A percentile compares a stretch with the other conserved stretches of the same genome.
Evolutionary conservation across 1,139 yeast species (phyloP).

Genomic region (Eremothecium cymbalariae): DNA sequence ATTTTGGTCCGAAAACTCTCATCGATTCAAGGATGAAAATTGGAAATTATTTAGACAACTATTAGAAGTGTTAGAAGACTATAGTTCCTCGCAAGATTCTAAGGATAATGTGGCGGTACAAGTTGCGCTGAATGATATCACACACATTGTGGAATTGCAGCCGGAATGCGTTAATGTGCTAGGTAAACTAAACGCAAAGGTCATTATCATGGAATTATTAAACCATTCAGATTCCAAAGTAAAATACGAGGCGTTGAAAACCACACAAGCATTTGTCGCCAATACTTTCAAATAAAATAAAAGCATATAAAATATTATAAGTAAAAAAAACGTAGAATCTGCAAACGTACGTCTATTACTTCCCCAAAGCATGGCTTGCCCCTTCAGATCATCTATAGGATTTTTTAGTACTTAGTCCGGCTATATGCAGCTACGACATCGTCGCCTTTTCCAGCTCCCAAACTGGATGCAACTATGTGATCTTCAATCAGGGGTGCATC

Average conservation of each 20-base stretch:
- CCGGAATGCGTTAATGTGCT: constrained; percentile 50
- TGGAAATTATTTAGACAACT: constrained; percentile 63
- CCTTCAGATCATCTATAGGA: too few species aligned
- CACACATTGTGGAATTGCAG: constrained; percentile 57
- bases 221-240: constrained; percentile 78
- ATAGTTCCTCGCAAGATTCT: constrained; percentile 18
- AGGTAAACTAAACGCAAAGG: constrained; percentile 50
- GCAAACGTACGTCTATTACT: too few species aligned
- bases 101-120: constrained; percentile 30
- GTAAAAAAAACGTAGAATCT: too few species aligned
- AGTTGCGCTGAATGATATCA: constrained; percentile 53
- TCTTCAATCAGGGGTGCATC: too few species aligned
- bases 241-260: constrained; percentile 88
- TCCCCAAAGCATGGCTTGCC: too few species aligned
- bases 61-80: constrained; percentile 36
- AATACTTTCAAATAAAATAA: constrained; percentile 44
- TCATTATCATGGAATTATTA: constrained; percentile 77
- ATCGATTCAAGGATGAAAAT: constrained; percentile 65
- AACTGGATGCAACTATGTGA: too few species aligned
- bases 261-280: constrained; percentile 87
- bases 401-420: too few species aligned
- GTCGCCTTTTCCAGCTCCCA: too few species aligned
- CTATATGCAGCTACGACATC: too few species aligned
- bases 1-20: constrained; percentile 82
- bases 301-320: too few species aligned